Evolutionary conservation across 2,329 filamentous ascomycete species (phyloP).

Genomic region (Fusarium acutatum): DNA sequence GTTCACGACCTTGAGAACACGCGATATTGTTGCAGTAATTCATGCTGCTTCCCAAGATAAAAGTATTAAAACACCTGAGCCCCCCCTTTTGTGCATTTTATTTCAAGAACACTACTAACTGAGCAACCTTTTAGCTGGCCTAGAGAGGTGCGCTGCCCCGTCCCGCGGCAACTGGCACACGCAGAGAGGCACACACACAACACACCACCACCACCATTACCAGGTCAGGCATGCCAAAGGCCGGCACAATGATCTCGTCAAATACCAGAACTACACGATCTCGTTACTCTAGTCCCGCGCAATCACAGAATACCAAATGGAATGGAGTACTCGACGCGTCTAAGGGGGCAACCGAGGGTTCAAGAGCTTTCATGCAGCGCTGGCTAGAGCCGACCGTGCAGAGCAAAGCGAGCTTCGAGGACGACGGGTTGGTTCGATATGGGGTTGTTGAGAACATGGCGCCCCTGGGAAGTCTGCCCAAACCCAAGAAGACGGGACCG

Average conservation of each 20-base stretch:
- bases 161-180: slow-evolving; percentile 39
- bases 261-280: slow-evolving; percentile 62
- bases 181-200: slow-evolving; percentile 12
- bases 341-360: slow-evolving; percentile 47
- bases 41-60: slow-evolving; percentile 45
- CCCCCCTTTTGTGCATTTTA: not conserved
- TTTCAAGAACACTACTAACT: slow-evolving; percentile 24
- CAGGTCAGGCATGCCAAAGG: slow-evolving; percentile 9
- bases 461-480: slow-evolving; percentile 78
- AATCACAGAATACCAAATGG: slow-evolving; percentile 42
- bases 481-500: slow-evolving; percentile 53
- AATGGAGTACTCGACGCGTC: slow-evolving; percentile 50
- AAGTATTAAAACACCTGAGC: slow-evolving; percentile 35
- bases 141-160: slow-evolving; percentile 45
- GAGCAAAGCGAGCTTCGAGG: slow-evolving; percentile 77
- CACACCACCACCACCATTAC: slow-evolving; percentile 16
- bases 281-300: slow-evolving; percentile 64
- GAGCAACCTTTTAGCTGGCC: slow-evolving; percentile 29
- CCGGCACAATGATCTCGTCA: slow-evolving; percentile 50
- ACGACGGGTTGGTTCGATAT: slow-evolving; percentile 75
- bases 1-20: slow-evolving; percentile 43
- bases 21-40: slow-evolving; percentile 45
- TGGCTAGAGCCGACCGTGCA: slow-evolving; percentile 69
- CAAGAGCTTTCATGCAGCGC: slow-evolving; percentile 61
- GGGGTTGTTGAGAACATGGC: slow-evolving; percentile 87